These are phyloP conservation scores for Boletus rubroflammeus DNA, from an alignment of 768 basidiomycete species.

Conservation along the genomic window DNA sequence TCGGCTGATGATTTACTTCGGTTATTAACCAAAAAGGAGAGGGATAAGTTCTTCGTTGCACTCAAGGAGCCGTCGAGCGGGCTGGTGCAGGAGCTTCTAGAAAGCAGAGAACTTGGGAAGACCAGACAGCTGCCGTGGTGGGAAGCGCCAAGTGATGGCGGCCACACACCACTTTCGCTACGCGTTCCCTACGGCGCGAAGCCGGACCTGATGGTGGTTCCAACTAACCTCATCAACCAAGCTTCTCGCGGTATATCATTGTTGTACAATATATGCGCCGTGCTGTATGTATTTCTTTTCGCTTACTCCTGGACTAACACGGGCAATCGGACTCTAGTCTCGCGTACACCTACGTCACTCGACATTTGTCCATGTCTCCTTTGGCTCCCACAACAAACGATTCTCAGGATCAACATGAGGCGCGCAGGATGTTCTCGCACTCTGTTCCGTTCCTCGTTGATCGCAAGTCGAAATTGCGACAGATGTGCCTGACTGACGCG, in stretches of 20 bases:
- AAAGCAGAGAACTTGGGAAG: conserved; percentile 50
- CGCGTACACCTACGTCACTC: conserved; percentile 64
- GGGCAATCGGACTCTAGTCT: conserved; percentile 40
- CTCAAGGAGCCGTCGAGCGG: conserved; percentile 61
- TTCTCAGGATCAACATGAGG: conserved; percentile 44
- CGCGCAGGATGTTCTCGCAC: conserved; percentile 44
- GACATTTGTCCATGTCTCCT: conserved; percentile 57
- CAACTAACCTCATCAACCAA: conserved; percentile 41
- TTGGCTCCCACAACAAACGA: conserved; percentile 42
- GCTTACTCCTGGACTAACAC: not conserved
- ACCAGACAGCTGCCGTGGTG: conserved; percentile 71
- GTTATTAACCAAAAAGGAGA: conserved; percentile 57
- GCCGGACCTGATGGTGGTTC: conserved; percentile 47
- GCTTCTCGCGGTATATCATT: conserved; percentile 41
- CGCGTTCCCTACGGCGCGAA: conserved; percentile 32
- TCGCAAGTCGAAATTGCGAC: conserved; percentile 52
- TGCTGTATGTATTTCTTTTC: conserved; percentile 49
- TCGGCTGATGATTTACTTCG: conserved; percentile 59
- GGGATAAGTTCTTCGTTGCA: conserved; percentile 53
- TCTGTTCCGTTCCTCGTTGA: conserved; percentile 65
- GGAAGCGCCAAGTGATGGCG: conserved; percentile 37
- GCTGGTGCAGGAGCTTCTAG: conserved; percentile 55
- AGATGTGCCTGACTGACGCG: conserved; percentile 47
- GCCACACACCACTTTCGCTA: not conserved
- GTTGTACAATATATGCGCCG: conserved; percentile 64